Evolutionary conservation across 495 filamentous ascomycete species (phyloP).

Genomic region (Pyrenula massariospora): DNA sequence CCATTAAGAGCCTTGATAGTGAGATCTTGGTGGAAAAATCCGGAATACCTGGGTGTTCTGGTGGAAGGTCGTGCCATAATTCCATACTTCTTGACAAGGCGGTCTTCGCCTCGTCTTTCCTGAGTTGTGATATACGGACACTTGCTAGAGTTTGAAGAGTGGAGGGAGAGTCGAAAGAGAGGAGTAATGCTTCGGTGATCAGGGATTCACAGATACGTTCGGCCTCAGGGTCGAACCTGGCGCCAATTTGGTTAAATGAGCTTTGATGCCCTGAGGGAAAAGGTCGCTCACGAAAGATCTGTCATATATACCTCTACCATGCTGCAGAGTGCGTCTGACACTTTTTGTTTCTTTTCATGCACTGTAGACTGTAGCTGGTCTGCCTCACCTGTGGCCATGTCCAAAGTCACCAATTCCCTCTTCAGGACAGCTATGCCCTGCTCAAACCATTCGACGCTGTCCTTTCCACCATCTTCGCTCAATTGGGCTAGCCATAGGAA

Average conservation of each 20-base stretch:
- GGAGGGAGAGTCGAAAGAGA: constrained; percentile 64
- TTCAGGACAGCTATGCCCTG: constrained; percentile 62
- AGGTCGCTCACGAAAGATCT: constrained; percentile 55
- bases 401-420: constrained; percentile 46
- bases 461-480: constrained; percentile 70
- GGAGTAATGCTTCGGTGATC: constrained; percentile 73
- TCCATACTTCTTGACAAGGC: constrained; percentile 66
- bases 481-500: constrained; percentile 94
- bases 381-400: constrained; percentile 23
- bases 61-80: constrained; percentile 65
- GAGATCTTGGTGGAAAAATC: constrained; percentile 76
- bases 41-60: constrained; percentile 53
- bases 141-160: constrained; percentile 89
- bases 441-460: constrained; percentile 82
- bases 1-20: constrained; percentile 75
- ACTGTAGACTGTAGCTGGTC: constrained; percentile 28
- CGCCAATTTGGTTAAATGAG: not conserved
- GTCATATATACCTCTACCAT: constrained; percentile 97
- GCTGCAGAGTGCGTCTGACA: constrained; percentile 78
- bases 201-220: constrained; percentile 74
- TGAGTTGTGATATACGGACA: constrained; percentile 77
- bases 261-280: not conserved
- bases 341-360: constrained; percentile 61
- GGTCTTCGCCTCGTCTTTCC: constrained; percentile 62
- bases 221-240: constrained; percentile 37